phyloP scores from a whole-genome alignment of 352 stramenopile genomes.

The Pythium pyrilobum region DNA sequence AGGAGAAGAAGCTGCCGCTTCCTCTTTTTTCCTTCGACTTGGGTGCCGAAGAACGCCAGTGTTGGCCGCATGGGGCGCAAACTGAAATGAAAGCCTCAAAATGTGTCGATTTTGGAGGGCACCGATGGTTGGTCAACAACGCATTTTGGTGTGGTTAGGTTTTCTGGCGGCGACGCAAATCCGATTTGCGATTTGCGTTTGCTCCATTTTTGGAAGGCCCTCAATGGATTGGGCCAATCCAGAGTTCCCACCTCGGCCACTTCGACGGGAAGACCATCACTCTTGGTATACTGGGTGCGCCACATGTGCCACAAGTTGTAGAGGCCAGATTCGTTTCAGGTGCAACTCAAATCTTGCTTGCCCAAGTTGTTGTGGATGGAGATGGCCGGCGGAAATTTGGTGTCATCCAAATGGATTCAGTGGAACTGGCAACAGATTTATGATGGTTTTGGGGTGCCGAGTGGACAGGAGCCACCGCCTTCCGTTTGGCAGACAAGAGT shows the following conservation, averaged over 20 bases:
- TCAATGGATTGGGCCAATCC: conserved; percentile 7
- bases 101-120: too few species aligned
- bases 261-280: conserved; percentile 2
- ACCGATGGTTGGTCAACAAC: too few species aligned
- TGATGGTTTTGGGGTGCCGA: neutral
- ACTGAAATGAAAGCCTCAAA: too few species aligned
- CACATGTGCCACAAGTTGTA: conserved; percentile 1
- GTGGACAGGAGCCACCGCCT: conserved; percentile 1
- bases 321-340: conserved; percentile 13
- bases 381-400: too few species aligned
- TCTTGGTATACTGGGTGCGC: neutral
- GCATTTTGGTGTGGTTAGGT: too few species aligned
- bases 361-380: neutral
- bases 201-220: too few species aligned
- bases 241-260: neutral
- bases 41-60: too few species aligned
- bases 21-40: too few species aligned
- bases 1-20: too few species aligned
- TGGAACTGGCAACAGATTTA: neutral
- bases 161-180: too few species aligned
- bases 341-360: conserved; percentile 1
- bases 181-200: neutral
- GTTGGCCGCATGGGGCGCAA: too few species aligned
- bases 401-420: neutral
- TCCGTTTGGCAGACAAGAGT: too few species aligned